Evolutionary conservation across 2,329 filamentous ascomycete species (phyloP), one percentile per base, ranked within the genome.

Genomic region (Pseudogymnoascus sp.): DNA sequence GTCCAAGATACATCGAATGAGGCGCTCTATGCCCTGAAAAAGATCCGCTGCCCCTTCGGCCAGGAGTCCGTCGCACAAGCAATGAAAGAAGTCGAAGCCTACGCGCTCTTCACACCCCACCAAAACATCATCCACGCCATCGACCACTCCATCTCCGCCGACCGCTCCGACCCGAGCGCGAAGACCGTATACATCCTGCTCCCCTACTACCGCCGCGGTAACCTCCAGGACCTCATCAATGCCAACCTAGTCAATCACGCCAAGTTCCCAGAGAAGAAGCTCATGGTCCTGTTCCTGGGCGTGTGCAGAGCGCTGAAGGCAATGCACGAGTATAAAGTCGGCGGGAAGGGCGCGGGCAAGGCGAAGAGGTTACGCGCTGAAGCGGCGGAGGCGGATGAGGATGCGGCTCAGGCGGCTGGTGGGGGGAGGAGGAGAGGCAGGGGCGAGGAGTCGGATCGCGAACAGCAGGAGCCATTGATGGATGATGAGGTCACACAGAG

Each of bases 141-240:
- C 72, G 93, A 96, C 77, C 89, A 96, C 76, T 84, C 84, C 70
- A 89, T 96, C 65, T 86, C 89, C 60, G 87, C 85, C 26, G 91
- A 96, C 75, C 82, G 85, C 38, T 80, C 79, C 60, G 84, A 86
- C 67, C 80, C 87, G 1, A 84, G 85, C 56, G 85, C 88, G 66
- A 97, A 97, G 80, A 97, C 93, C 0, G 95, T 97, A 62, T 99
- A 99, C 76, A 95, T 99, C 66, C 81, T 99, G 46, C 82, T 99
- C 19, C 95, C 95, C 11, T 99, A 97, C 79, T 99, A 97, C 79
- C 83, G 92, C 70, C 83, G 93, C 68, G 95, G 95, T 13, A 99
- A 99, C 75, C 82, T 99, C 38, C 95, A 99, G 78, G 95, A 99
- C 77, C 89, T 96, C 73, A 97, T 99, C 80, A 99, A 99, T 76